Percentiles rank a stretch among this genome's conserved stretches.
These are phyloP conservation scores for Rhodotorula toruloides DNA, from an alignment of 768 basidiomycete genomes.

Conservation along the genomic window DNA sequence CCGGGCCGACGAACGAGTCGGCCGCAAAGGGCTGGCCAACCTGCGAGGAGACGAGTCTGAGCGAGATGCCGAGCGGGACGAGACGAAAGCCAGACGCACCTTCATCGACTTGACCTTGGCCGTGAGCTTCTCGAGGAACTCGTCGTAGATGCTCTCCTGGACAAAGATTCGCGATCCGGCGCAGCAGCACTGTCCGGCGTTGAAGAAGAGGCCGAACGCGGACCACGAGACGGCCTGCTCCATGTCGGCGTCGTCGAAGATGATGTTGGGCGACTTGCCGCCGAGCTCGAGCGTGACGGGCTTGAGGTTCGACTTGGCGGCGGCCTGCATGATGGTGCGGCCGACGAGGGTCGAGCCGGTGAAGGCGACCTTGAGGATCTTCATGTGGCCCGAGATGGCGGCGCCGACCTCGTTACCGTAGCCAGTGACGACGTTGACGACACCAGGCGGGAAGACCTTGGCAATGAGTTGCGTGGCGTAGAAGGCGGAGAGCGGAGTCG, in stretches of 20 bases:
- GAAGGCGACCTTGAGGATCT: conserved; percentile 57
- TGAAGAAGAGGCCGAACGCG: conserved; percentile 65
- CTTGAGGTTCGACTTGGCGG: conserved; percentile 77
- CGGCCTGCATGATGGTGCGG: conserved; percentile 70
- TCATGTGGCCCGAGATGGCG: conserved; percentile 62
- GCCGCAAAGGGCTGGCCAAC: conserved; percentile 66
- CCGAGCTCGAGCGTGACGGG: conserved; percentile 76
- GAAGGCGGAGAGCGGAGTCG: conserved; percentile 43
- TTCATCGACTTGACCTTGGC: conserved; percentile 53
- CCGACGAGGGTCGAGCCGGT: conserved; percentile 79
- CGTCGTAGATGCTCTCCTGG: conserved; percentile 71
- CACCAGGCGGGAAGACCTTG: conserved; percentile 56
- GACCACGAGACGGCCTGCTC: conserved; percentile 47
- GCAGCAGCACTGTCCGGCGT: conserved; percentile 71
- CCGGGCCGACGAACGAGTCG: conserved; percentile 65
- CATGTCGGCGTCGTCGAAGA: conserved; percentile 52
- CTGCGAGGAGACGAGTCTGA: no score
- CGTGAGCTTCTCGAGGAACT: conserved; percentile 62
- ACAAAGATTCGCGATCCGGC: conserved; percentile 79
- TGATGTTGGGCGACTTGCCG: conserved; percentile 49
- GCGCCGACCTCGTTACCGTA: conserved; percentile 66
- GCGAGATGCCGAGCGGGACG: no score
- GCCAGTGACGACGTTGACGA: conserved; percentile 70
- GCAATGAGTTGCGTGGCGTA: conserved; percentile 52
- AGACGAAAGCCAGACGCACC: no score